These are phyloP conservation scores for Excoecaria cochinchinensis DNA, from an alignment of 345 rosid genomes.

Conservation along the genomic window DNA sequence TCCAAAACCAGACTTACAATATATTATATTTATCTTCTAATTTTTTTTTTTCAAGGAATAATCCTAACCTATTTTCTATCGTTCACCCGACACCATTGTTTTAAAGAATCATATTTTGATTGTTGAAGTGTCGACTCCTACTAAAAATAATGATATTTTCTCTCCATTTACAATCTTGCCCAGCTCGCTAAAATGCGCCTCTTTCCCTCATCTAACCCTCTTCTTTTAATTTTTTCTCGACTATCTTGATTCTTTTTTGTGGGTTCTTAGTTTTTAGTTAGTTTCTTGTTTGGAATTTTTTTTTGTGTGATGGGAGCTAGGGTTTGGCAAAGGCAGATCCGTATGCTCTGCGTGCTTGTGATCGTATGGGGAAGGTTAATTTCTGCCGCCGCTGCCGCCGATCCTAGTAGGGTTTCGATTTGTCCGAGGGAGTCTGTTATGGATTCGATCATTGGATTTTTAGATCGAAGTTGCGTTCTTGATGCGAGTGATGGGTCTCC, in stretches of 20 bases:
- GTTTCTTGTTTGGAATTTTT: background rate
- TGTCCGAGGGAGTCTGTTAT: slow-evolving; percentile 42
- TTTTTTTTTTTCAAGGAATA: background rate
- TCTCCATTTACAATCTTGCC: background rate
- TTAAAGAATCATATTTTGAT: background rate
- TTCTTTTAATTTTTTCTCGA: background rate
- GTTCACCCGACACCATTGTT: background rate
- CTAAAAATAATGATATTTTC: background rate
- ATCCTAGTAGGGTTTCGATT: slow-evolving; percentile 37
- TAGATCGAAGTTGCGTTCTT: slow-evolving; percentile 40
- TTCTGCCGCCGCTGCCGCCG: slow-evolving; percentile 16
- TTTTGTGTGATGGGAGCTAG: slow-evolving; percentile 28
- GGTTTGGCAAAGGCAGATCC: slow-evolving; percentile 41
- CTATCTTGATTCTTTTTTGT: background rate
- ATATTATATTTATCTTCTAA: background rate
- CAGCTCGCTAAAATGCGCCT: slow-evolving; percentile 18
- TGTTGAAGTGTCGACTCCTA: background rate
- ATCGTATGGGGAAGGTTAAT: slow-evolving; percentile 36
- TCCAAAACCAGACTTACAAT: background rate
- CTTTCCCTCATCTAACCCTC: background rate
- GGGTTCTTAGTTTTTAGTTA: background rate
- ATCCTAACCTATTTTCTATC: background rate
- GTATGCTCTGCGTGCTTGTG: slow-evolving; percentile 15
- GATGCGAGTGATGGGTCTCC: slow-evolving; percentile 32
- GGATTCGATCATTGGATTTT: slow-evolving; percentile 56